Evolutionary conservation across 1,284 basidiomycete species (phyloP), one percentile per base, ranked within the genome.

Genomic region (Anthracocystis walkeri): DNA sequence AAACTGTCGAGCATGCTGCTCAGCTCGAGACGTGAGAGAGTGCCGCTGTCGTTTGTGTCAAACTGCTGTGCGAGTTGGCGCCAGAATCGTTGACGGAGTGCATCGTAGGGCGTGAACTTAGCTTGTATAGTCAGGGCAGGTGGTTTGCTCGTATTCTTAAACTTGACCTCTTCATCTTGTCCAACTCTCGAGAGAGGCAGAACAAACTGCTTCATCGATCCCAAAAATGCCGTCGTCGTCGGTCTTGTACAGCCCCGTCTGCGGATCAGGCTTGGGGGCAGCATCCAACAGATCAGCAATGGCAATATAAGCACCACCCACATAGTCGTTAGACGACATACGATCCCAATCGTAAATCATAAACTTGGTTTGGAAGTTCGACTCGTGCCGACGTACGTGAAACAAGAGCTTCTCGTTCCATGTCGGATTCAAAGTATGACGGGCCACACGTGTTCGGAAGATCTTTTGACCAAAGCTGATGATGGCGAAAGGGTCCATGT

Each of bases 401-500:
- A 98, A 97, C 21, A 97, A 88, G 2, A 99, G 88, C 86, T 96
- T 96, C 86, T 98, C 95, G 77, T 98, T 92, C 94, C 95, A 99
- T 0, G 89, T 88, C 0, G 96, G 96, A 84, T 93, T 94, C 68
- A 94, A 89, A 2, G 85, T 86, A 69, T 86, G 85, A 1, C 86
- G 82, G 7, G 84, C 82, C 27, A 87, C 86, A 10, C 94, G 91
- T 0, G 95, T 97, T 4, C 95, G 89, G 87, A 97, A 98, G 11
- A 98, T 93, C 86, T 97, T 97, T 87, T 96, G 95, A 40, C 95
- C 93, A 77, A 99, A 98, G 2, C 93, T 95, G 75, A 95, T 90
- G 75, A 99, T 94, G 16, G 94, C 92, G 81, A 97, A 98, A 0
- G 95, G 95, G 81, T 99, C 95, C 95, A 98, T 98, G 83, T 98